Evolutionary conservation across 768 basidiomycete species (phyloP).

Genomic region (Tulasnella sp.): DNA sequence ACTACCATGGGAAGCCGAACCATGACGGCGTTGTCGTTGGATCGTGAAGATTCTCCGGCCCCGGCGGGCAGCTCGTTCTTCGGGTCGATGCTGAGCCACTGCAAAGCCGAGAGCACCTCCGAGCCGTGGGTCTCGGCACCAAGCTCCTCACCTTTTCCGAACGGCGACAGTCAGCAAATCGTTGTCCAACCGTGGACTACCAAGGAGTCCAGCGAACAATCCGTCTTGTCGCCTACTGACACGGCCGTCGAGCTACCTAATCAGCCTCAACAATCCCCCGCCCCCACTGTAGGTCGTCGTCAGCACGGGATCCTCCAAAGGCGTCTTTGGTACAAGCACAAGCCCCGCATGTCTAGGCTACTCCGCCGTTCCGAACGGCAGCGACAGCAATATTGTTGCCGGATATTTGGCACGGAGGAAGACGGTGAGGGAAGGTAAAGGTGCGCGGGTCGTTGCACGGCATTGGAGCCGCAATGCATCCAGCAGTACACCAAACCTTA

Average conservation of each 20-base stretch:
- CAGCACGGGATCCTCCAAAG: background rate
- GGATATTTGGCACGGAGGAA: no score
- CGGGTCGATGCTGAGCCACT: slow-evolving; percentile 10
- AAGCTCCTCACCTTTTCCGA: background rate
- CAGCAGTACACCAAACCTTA: no score
- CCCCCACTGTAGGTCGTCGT: no score
- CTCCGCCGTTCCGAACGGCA: no score
- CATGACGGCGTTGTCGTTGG: background rate
- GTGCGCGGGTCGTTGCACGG: no score
- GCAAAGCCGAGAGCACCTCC: background rate
- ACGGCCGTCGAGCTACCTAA: background rate
- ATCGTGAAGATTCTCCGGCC: background rate
- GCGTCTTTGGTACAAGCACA: no score
- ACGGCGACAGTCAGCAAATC: background rate
- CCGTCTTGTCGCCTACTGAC: slow-evolving; percentile 11
- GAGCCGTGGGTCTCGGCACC: slow-evolving; percentile 15
- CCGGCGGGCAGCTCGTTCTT: slow-evolving; percentile 4
- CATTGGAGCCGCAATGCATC: no score
- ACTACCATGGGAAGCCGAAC: background rate
- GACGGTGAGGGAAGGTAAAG: no score
- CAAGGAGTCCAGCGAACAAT: background rate
- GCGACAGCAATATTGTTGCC: no score
- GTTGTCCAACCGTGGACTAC: background rate
- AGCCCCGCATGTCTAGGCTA: no score
- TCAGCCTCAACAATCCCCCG: no score